These are phyloP conservation scores for Globisporangium solare DNA, from an alignment of 352 stramenopile species.

Conservation along the genomic window DNA sequence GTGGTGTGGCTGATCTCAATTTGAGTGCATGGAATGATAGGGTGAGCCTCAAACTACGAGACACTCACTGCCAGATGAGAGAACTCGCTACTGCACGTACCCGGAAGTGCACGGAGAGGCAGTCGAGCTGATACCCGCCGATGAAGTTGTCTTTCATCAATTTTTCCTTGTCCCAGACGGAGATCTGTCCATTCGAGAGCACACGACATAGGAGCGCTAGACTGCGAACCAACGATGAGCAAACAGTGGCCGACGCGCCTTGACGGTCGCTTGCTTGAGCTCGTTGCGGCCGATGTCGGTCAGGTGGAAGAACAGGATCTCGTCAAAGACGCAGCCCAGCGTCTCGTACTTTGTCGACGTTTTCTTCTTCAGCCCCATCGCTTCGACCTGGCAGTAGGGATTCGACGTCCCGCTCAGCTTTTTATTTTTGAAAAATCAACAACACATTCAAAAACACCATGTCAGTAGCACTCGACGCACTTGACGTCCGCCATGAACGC, in stretches of 20 bases:
- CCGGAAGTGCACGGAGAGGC: conserved; percentile 62
- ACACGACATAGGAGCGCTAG: not conserved
- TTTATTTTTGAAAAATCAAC: too few species aligned
- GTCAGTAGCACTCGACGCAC: not conserved
- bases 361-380: conserved; percentile 67
- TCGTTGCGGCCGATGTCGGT: conserved; percentile 73
- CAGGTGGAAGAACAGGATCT: conserved; percentile 90
- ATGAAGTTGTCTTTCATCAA: conserved; percentile 80
- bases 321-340: conserved; percentile 87
- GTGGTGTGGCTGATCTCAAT: conserved; percentile 48
- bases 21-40: not conserved
- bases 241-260: conserved; percentile 26
- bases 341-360: conserved; percentile 78
- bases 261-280: conserved; percentile 61
- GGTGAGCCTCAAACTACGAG: too few species aligned
- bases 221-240: not conserved
- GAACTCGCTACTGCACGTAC: conserved; percentile 20
- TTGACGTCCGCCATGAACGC: not conserved
- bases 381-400: conserved; percentile 82
- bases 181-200: conserved; percentile 31
- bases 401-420: conserved; percentile 85
- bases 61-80: too few species aligned
- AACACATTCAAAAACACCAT: not conserved
- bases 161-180: conserved; percentile 68
- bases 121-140: conserved; percentile 81